Percentiles rank a stretch among this genome's conserved stretches.
Evolutionary conservation across 352 stramenopile genomes (phyloP).

Genomic region (Peronospora belbahrii): DNA sequence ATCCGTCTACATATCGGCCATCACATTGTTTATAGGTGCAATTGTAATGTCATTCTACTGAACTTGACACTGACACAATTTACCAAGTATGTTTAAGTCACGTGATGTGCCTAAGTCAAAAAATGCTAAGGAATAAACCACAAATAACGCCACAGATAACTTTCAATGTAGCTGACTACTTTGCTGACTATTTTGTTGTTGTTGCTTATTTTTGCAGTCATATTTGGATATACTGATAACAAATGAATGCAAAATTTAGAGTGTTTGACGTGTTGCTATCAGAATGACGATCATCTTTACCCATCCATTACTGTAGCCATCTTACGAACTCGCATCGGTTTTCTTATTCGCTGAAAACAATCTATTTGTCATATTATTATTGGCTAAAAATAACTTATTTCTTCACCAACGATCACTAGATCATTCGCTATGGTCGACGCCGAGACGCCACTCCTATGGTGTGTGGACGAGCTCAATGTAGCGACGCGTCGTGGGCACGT

Average conservation of each 20-base stretch:
- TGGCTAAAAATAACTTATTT: neutral
- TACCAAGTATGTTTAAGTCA: slow-evolving; percentile 11
- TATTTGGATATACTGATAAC: no score
- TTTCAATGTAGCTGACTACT: neutral
- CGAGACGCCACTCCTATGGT: slow-evolving; percentile 48
- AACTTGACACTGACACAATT: slow-evolving; percentile 1
- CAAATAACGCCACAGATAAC: neutral
- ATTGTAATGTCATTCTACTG: slow-evolving; percentile 10
- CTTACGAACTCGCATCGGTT: neutral
- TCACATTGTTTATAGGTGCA: slow-evolving; percentile 2
- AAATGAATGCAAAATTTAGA: no score
- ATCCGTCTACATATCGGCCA: slow-evolving; percentile 1
- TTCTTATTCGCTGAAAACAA: neutral
- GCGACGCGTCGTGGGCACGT: slow-evolving; percentile 74
- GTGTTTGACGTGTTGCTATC: no score
- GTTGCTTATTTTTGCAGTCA: no score
- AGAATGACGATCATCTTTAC: neutral
- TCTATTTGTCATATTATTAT: neutral
- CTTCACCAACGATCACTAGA: slow-evolving; percentile 8
- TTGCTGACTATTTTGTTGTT: slow-evolving; percentile 1
- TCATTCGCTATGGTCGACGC: slow-evolving; percentile 5
- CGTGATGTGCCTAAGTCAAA: slow-evolving; percentile 6
- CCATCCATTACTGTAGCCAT: no score
- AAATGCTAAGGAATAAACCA: slow-evolving; percentile 6
- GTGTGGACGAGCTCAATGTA: slow-evolving; percentile 68